Conservation (phyloP, 805 yeast species). For the Pichia paraexigua region DNA sequence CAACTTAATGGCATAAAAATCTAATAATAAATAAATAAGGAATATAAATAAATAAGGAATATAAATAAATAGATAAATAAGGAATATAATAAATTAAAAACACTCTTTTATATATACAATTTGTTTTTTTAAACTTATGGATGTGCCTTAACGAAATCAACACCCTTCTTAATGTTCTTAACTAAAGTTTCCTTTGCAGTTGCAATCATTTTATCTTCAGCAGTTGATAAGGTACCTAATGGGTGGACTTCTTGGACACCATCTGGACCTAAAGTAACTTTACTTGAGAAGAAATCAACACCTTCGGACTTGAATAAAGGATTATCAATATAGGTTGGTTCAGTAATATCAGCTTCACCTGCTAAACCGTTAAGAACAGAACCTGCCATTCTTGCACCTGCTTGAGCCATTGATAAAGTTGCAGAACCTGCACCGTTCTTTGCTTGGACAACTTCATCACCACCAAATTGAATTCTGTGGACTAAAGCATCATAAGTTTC, state of each 20-base stretch:
- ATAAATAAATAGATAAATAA: background rate
- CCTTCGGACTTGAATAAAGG: conserved; percentile 83
- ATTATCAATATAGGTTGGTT: conserved; percentile 58
- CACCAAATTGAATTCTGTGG: conserved; percentile 89
- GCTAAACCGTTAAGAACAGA: conserved; percentile 50
- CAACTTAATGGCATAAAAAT: background rate
- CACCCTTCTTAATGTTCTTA: conserved; percentile 91
- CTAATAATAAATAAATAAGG: background rate
- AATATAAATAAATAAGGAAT: too few species aligned
- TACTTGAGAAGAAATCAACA: conserved; percentile 92
- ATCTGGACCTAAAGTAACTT: conserved; percentile 85
- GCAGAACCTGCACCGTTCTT: conserved; percentile 82
- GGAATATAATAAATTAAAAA: background rate
- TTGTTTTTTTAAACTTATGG: conserved; percentile 39
- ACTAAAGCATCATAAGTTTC: conserved; percentile 62
- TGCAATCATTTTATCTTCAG: conserved; percentile 79
- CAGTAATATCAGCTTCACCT: conserved; percentile 39
- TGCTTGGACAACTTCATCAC: conserved; percentile 84
- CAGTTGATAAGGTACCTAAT: conserved; percentile 61
- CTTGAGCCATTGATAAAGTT: conserved; percentile 80
- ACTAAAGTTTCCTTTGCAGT: conserved; percentile 83
- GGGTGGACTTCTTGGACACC: conserved; percentile 81
- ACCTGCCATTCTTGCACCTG: conserved; percentile 70
- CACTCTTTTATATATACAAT: background rate
- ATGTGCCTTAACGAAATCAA: conserved; percentile 69